phyloP scores from a whole-genome alignment of 2,329 filamentous ascomycete species.

The Xylaria sp. region DNA sequence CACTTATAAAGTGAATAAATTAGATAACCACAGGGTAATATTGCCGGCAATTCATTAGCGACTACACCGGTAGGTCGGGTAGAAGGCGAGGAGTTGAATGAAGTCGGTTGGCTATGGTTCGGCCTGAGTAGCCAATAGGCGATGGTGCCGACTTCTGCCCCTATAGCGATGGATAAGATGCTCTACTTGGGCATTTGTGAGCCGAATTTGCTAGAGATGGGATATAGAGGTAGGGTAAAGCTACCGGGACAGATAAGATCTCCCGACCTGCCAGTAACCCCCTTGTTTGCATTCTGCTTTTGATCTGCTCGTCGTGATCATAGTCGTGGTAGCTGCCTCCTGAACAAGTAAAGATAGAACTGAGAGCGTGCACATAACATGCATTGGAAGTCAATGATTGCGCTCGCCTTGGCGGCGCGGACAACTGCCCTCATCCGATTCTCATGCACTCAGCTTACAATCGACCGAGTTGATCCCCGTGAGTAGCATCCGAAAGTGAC shows the following conservation, averaged over 20 bases:
- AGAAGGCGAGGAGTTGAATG: conserved; percentile 8
- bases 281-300: not conserved
- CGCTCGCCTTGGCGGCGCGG: conserved; percentile 44
- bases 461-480: conserved; percentile 47
- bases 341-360: not conserved
- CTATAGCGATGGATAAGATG: conserved; percentile 4
- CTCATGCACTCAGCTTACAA: conserved; percentile 47
- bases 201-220: conserved; percentile 14
- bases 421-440: conserved; percentile 46
- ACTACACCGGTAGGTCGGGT: conserved; percentile 15
- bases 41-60: conserved; percentile 31
- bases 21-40: conserved; percentile 20
- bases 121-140: conserved; percentile 21
- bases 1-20: conserved; percentile 30
- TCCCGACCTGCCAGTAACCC: not conserved
- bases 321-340: not conserved
- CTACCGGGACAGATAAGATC: conserved; percentile 21
- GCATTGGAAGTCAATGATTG: conserved; percentile 39
- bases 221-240: conserved; percentile 9
- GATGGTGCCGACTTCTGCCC: conserved; percentile 5
- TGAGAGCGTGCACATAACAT: conserved; percentile 34
- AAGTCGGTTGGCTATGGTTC: conserved; percentile 20
- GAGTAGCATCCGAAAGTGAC: conserved; percentile 8
- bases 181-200: conserved; percentile 16
- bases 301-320: not conserved